Base-by-base conservation (phyloP, 768 basidiomycete genomes). In the Candolleomyces efflorescens region DNA sequence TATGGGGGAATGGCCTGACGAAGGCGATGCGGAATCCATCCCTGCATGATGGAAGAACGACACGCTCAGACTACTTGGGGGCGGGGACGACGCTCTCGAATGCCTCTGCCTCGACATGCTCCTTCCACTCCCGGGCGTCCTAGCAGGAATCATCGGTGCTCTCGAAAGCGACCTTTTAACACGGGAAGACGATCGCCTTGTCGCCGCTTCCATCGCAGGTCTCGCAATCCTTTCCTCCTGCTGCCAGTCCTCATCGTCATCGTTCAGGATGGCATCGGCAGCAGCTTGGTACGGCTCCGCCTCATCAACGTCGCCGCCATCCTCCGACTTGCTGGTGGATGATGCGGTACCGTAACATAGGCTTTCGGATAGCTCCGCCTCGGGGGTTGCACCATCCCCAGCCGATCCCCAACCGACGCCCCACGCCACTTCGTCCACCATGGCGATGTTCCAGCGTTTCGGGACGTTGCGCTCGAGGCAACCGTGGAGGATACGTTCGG, bases 341-440 rank as follows among this genome's bases (percentile, higher is more conserved):
- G 58, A 48, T 48, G 27, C 3, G 4, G 32, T 5, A 32, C 11
- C 32, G 32, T 32, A 32, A 5, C 32, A 32, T 11, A 11, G 11
- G 5, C 11, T 32, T 32, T 32, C 60, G 27, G 69, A 68, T 11
- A 70, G 67, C 5, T 69, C 67, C 3, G 71, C 70, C 11, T 67
- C 68, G 0, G 69, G 67, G 10, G 72, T 70, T 18, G 73, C 72
- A 54, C 72, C 69, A 54, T 82, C 81, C n/a, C 75, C 82, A 50
- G 80, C 81, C 15, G 71, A 70, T 27, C 78, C 84, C 83, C 82
- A 89, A 11, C 90, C 90, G 57, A 92, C 82, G 46, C 83, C 85
- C 89, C 90, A 92, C 2, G 88, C 86, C 6, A 86, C 79, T 53
- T 90, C 86, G 61, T 90, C 89, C 27, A 97, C 86, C 75, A 83